Percentiles rank a stretch among this genome's conserved stretches.
Evolutionary conservation across 1,139 yeast genomes (phyloP).

Genomic region (Torulaspora pretoriensis): DNA sequence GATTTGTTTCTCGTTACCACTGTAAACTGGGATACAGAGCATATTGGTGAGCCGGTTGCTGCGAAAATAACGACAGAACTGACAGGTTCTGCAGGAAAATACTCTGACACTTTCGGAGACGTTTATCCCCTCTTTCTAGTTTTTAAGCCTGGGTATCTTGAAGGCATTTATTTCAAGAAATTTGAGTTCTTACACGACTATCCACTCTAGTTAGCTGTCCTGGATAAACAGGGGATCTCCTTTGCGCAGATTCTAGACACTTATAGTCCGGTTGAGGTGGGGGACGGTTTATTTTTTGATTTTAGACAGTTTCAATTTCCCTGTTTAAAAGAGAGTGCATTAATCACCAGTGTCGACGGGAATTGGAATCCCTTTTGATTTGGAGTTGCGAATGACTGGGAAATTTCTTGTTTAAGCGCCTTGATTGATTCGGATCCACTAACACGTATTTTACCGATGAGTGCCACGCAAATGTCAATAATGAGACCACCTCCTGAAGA

Average conservation of each 20-base stretch:
- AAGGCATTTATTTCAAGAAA: neutral
- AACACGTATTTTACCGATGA: slow-evolving; percentile 7
- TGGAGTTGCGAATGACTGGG: too few relatives aligned
- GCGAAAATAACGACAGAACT: neutral
- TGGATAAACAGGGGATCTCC: neutral
- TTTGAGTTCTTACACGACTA: too few relatives aligned
- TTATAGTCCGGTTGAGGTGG: neutral
- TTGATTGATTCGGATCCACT: neutral
- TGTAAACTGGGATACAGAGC: neutral
- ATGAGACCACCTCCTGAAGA: slow-evolving; percentile 13
- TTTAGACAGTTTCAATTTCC: neutral
- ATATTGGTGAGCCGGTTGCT: neutral
- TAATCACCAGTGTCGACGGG: too few relatives aligned
- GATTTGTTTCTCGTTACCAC: neutral
- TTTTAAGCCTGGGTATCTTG: neutral
- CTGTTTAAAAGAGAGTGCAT: too few relatives aligned
- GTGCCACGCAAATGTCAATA: slow-evolving; percentile 13
- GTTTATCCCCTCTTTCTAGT: neutral
- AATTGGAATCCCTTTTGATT: too few relatives aligned
- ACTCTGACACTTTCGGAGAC: neutral
- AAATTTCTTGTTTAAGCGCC: too few relatives aligned
- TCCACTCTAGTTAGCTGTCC: too few relatives aligned
- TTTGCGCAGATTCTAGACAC: neutral
- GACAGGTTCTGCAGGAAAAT: neutral
- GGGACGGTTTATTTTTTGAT: neutral